Base-by-base conservation (phyloP, 2,329 filamentous ascomycete species). In the Alternaria viburni region DNA sequence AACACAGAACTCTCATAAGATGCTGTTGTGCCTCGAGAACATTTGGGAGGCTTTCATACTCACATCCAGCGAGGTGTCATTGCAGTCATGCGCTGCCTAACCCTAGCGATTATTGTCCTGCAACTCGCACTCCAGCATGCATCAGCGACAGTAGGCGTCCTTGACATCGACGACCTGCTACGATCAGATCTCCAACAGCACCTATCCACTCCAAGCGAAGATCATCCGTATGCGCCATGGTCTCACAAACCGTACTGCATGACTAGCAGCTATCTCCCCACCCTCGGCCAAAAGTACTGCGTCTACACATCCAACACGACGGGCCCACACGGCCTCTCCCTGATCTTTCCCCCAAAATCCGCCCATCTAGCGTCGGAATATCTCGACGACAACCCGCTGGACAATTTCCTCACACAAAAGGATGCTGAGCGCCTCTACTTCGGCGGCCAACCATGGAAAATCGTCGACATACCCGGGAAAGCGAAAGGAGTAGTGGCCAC, bases 401-500 rank as follows among this genome's bases (percentile, higher is more conserved):
- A 55, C 17, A 54, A 49, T 4, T 73, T 72, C 45, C 36, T 72
- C 1, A 56, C 64, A 0, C 57, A 12, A 6, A 50, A 43, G 5
- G 57, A 69, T 36, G 62, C 63, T 8, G 57, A 64, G 13, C 28
- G 57, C 5, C 23, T 66, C 8, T 59, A 61, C 44, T 12, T 51
- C 13, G 41, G 43, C 2, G n/a, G 55, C 2, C 60, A 51, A 11
- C 63, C 71, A 19, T 74, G 68, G 56, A 57, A 65, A 44, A 51
- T 73, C 11, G 54, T 65, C 3, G 43, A 64, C 11, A 59, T 74
- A 2, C 36, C 51, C 12, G 70, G 70, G 2, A 74, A 74, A 32
- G 72, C 60, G 17, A 70, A 64, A 36, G 72, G 72, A 6, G 71
- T 74, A 6, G 44, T 70, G 0, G 69, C 71, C 1, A 71, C 69